Conservation (phyloP, 1,139 yeast genomes). For the Lodderomyces metapsilosis region DNA sequence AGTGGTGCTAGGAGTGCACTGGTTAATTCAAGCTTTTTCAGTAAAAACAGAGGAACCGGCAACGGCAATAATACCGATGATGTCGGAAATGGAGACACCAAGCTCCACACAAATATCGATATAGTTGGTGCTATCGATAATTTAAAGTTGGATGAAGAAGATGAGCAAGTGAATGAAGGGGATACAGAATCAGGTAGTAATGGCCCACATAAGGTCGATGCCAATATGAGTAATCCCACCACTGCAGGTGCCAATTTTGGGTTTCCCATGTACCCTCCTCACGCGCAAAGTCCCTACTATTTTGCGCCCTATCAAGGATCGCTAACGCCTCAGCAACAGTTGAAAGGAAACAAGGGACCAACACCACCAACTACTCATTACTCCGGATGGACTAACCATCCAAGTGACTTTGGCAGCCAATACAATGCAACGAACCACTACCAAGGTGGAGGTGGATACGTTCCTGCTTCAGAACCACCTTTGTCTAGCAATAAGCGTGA, state of each 20-base stretch:
- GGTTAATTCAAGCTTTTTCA: conserved; percentile 4
- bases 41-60: background rate
- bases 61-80: no score
- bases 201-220: conserved; percentile 4
- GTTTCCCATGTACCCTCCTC: conserved; percentile 5
- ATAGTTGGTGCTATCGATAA: conserved; percentile 44
- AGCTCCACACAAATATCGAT: conserved; percentile 24
- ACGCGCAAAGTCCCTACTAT: conserved; percentile 15
- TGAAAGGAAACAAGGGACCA: conserved; percentile 7
- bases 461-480: conserved; percentile 41
- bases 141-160: conserved; percentile 40
- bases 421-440: conserved; percentile 11
- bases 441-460: conserved; percentile 2
- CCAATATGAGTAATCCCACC: no score
- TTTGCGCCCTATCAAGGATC: conserved; percentile 18
- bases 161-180: conserved; percentile 1
- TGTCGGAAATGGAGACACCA: conserved; percentile 2
- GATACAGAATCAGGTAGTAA: background rate
- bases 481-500: conserved; percentile 17
- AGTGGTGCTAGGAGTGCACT: conserved; percentile 4
- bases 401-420: conserved; percentile 10
- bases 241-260: conserved; percentile 9
- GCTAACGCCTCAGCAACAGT: conserved; percentile 33
- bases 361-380: conserved; percentile 1
- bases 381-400: conserved; percentile 25